phyloP scores from a whole-genome alignment of 2,329 filamentous ascomycete genomes.

The Fusarium algeriense region DNA sequence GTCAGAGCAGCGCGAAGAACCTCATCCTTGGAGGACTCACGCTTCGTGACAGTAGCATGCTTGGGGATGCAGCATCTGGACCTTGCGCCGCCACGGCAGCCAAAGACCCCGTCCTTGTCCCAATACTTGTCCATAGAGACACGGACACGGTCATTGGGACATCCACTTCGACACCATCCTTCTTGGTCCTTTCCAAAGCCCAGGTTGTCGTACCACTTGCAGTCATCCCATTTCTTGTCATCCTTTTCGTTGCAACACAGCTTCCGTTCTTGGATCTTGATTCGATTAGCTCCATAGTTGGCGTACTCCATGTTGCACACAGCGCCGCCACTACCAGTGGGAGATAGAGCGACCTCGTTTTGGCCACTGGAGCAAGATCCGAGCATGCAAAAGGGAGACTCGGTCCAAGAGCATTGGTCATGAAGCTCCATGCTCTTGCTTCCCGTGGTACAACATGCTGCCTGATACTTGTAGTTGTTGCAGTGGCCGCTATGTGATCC shows the following conservation, averaged over 20 bases:
- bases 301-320: slow-evolving; percentile 23
- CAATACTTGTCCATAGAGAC: slow-evolving; percentile 21
- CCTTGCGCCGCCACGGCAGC: slow-evolving; percentile 16
- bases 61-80: slow-evolving; percentile 25
- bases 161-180: slow-evolving; percentile 14
- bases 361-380: slow-evolving; percentile 11
- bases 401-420: slow-evolving; percentile 18
- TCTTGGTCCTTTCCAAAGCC: slow-evolving; percentile 9
- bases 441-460: slow-evolving; percentile 20
- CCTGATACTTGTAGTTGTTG: slow-evolving; percentile 26
- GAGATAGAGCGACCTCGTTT: slow-evolving; percentile 16
- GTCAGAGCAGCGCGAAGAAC: slow-evolving; percentile 8
- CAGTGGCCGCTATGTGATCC: slow-evolving; percentile 17
- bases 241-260: slow-evolving; percentile 13
- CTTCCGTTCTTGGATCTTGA: slow-evolving; percentile 20
- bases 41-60: slow-evolving; percentile 10
- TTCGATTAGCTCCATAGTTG: too few relatives aligned
- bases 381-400: slow-evolving; percentile 16
- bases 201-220: slow-evolving; percentile 23
- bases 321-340: slow-evolving; percentile 17
- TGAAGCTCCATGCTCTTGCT: slow-evolving; percentile 20
- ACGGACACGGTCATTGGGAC: slow-evolving; percentile 19
- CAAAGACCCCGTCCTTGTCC: slow-evolving; percentile 20
- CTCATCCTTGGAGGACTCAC: slow-evolving; percentile 15
- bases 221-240: slow-evolving; percentile 22